These are phyloP conservation scores for Serpula lacrymans DNA, from an alignment of 768 basidiomycete species.

Conservation along the genomic window DNA sequence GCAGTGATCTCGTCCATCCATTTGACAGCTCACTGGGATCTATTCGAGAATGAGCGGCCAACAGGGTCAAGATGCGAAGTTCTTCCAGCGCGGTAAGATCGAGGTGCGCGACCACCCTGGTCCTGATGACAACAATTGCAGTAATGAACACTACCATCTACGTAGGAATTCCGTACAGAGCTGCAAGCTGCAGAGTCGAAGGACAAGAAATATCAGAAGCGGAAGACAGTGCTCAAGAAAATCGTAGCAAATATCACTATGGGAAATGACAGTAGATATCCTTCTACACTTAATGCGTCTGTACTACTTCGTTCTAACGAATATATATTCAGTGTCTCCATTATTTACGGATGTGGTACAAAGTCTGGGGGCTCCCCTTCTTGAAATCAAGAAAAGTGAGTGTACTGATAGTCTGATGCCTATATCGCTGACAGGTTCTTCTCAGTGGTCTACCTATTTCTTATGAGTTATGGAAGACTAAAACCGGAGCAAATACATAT, in stretches of 20 bases:
- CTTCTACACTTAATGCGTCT: constrained; percentile 4
- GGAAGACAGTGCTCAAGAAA: constrained; percentile 95
- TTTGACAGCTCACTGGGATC: too few species aligned
- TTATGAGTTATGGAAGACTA: constrained; percentile 93
- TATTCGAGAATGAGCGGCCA: constrained; percentile 42
- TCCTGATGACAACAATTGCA: constrained; percentile 8
- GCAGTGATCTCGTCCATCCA: too few species aligned
- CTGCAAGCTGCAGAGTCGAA: constrained; percentile 89
- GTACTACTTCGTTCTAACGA: constrained; percentile 15
- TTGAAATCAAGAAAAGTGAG: constrained; percentile 99
- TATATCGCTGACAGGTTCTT: background rate
- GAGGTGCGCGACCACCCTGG: constrained; percentile 53
- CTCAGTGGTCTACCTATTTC: constrained; percentile 95
- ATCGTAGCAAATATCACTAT: constrained; percentile 99
- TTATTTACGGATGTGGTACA: constrained; percentile 95
- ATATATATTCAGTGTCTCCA: constrained; percentile 69
- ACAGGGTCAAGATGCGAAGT: constrained; percentile 85
- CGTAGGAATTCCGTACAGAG: constrained; percentile 85
- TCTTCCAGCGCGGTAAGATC: constrained; percentile 90
- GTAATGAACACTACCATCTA: constrained; percentile 10
- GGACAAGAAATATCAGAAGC: constrained; percentile 93
- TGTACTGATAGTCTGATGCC: constrained; percentile 5
- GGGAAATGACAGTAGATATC: constrained; percentile 93
- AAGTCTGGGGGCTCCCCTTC: constrained; percentile 88
- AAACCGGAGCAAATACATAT: constrained; percentile 92